Base-by-base conservation (phyloP, 2,329 filamentous ascomycete genomes). In the Sporothrix sp. region DNA sequence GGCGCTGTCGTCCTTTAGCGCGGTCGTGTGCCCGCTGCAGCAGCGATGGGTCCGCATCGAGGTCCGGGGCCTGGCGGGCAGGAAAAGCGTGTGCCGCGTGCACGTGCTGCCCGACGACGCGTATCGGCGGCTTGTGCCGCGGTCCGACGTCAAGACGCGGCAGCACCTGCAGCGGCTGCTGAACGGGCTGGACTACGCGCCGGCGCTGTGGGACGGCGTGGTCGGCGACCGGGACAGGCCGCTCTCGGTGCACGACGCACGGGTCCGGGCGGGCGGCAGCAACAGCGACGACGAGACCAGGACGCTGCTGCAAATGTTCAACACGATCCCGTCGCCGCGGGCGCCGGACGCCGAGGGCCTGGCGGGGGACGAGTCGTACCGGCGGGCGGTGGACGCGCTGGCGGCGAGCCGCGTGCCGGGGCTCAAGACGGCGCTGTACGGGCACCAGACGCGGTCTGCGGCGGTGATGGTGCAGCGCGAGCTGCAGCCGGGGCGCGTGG, bases 391-490 rank as follows among this genome's bases (percentile, higher is more conserved):
- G 60, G 66, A 74, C 36, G 71, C 72, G 23, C 62, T 89, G 1
- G 61, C 87, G 42, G 61, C 70, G 30, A 72, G 73, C 59, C 59
- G 67, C 11, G 58, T 85, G 1, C 60, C 66, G 1, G 84, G 84
- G 0, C 63, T 90, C 5, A 75, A 65, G 13, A 86, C 87, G 0
- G 67, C 68, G 0, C 69, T 96, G 0, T 86, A 93, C 61, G 74
- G 78, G 0, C 94, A 95, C 59, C 91, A 97, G 63, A 76, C 82
- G 46, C 77, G 84, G 39, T 91, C 89, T 1, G 84, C 85, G 1
- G 87, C 86, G 4, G 63, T 84, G 25, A 96, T 97, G 89, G 68
- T 95, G 16, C 84, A 93, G 62, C 81, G 84, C 48, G 91, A 97
- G 65, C 66, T 75, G 6, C 74, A 81, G 20, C 80, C 85, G 0